Percentiles rank a stretch among this genome's conserved stretches.
phyloP scores from a whole-genome alignment of 352 stramenopile genomes.

The Phytopythium litorale region DNA sequence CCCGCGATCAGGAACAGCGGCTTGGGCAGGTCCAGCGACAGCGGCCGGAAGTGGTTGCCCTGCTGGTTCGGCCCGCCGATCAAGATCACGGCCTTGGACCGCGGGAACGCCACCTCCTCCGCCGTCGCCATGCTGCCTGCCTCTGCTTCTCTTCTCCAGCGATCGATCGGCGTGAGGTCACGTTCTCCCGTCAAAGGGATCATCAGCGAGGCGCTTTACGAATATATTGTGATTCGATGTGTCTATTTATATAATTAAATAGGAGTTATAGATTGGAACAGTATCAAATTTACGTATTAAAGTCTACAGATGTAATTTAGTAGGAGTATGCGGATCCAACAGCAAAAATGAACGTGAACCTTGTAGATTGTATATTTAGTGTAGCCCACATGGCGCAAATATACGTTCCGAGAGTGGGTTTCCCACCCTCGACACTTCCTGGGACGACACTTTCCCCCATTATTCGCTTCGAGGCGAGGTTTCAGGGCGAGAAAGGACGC shows the following conservation, averaged over 20 bases:
- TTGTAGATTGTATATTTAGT: background rate
- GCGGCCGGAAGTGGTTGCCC: constrained; percentile 84
- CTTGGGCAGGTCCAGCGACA: constrained; percentile 85
- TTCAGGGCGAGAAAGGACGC: background rate
- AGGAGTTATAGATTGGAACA: background rate
- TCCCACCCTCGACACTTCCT: background rate
- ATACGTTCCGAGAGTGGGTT: background rate
- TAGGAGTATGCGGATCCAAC: too few relatives aligned
- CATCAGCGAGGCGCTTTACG: too few relatives aligned
- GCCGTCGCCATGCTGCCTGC: constrained; percentile 11
- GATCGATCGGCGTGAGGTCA: background rate
- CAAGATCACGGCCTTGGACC: constrained; percentile 85
- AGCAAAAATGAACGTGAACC: background rate
- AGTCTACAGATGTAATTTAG: too few relatives aligned
- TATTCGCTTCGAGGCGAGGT: background rate
- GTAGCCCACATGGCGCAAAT: background rate
- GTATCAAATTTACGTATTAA: background rate
- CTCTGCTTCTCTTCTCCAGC: background rate
- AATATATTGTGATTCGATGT: too few relatives aligned
- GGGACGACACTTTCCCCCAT: background rate
- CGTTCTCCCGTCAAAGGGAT: too few relatives aligned
- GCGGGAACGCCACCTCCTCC: constrained; percentile 57
- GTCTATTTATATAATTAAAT: too few relatives aligned
- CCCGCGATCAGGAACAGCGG: constrained; percentile 85
- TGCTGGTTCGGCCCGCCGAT: constrained; percentile 85